Evolutionary conservation across 2,329 filamentous ascomycete genomes (phyloP).

Genomic region (Colletotrichum camelliae): DNA sequence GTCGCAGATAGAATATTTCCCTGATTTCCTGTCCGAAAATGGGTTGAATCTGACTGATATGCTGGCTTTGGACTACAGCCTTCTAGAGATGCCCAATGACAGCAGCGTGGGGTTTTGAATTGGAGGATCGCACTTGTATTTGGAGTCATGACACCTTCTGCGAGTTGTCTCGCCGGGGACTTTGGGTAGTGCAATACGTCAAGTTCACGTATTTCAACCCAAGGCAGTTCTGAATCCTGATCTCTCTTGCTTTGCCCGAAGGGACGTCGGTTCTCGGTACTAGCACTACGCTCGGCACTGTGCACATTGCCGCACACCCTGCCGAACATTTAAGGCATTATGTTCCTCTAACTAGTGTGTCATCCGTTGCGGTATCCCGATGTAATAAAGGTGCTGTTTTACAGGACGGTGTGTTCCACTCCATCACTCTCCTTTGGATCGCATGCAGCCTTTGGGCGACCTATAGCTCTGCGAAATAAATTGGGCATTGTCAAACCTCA

Average conservation of each 20-base stretch:
- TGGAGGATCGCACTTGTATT: not conserved
- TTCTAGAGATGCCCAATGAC: not conserved
- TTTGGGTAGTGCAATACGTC: not conserved
- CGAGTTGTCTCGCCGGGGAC: not conserved
- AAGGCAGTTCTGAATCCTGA: not conserved
- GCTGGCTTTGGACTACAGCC: not conserved
- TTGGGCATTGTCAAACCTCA: not conserved
- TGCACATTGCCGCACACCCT: not conserved
- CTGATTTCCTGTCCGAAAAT: not conserved
- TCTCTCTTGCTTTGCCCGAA: not conserved
- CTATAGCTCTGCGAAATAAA: not conserved
- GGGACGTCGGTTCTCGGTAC: not conserved
- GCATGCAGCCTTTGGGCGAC: not conserved
- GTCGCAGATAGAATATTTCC: not conserved
- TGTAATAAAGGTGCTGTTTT: not conserved
- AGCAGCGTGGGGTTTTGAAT: not conserved
- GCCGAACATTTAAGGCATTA: not conserved
- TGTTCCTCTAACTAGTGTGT: not conserved
- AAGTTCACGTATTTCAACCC: not conserved
- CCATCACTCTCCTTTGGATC: not conserved
- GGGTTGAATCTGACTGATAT: not conserved
- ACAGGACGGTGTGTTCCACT: not conserved
- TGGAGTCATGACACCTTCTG: not conserved
- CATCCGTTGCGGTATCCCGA: not conserved
- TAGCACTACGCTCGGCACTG: not conserved